Conservation (phyloP, 805 yeast genomes). For the Kodamaea restingae region DNA sequence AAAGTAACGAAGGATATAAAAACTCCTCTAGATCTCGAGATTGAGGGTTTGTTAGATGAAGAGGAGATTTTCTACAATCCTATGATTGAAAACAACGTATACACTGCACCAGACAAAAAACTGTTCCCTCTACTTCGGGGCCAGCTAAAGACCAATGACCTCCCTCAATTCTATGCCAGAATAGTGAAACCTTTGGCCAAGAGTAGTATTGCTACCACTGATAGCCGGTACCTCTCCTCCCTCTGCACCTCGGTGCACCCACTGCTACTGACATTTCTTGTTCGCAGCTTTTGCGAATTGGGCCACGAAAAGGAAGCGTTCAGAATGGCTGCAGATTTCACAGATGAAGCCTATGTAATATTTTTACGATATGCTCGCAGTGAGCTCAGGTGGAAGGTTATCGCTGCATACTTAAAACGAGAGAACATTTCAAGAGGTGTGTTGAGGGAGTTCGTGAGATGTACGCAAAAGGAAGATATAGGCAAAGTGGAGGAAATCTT, state of each 20-base stretch:
- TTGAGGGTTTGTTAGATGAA: constrained; percentile 1
- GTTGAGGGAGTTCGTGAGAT: neutral
- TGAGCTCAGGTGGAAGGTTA: neutral
- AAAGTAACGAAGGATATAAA: constrained; percentile 6
- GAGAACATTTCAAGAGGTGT: neutral
- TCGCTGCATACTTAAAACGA: neutral
- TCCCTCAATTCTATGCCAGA: constrained; percentile 28
- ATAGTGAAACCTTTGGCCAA: constrained; percentile 15
- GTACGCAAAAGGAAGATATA: neutral
- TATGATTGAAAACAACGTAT: constrained; percentile 23
- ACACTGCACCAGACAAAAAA: constrained; percentile 17
- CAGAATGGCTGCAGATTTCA: neutral
- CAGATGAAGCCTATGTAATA: neutral
- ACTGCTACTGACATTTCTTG: constrained; percentile 23
- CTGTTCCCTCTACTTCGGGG: constrained; percentile 29
- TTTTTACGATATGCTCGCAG: neutral
- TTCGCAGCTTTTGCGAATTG: constrained; percentile 25
- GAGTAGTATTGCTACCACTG: constrained; percentile 7
- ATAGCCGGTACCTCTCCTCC: constrained; percentile 18
- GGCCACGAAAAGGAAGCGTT: constrained; percentile 24
- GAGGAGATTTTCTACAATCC: constrained; percentile 18
- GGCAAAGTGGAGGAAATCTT: neutral
- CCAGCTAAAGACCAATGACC: constrained; percentile 21
- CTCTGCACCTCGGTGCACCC: constrained; percentile 22
- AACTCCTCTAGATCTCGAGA: constrained; percentile 9